phyloP scores from a whole-genome alignment of 1,284 basidiomycete genomes.

The Ceratobasidium sp. region DNA sequence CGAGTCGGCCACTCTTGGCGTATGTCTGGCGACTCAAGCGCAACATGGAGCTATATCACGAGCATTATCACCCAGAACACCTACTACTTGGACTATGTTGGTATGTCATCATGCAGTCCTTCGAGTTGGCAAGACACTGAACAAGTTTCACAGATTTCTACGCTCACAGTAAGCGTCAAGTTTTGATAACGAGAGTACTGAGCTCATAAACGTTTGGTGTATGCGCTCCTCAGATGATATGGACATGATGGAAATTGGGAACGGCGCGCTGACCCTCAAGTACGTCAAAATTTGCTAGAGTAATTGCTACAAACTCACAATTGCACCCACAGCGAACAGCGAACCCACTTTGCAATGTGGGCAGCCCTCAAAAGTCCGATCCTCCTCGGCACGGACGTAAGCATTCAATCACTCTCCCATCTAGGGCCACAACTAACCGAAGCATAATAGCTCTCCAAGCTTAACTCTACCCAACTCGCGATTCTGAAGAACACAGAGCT shows the following conservation, averaged over 20 bases:
- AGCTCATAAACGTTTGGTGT: not conserved
- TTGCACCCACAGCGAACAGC: slow-evolving; percentile 56
- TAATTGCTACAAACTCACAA: not conserved
- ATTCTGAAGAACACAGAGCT: slow-evolving; percentile 65
- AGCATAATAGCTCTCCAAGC: slow-evolving; percentile 55
- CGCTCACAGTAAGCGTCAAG: slow-evolving; percentile 57
- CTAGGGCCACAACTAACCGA: not conserved
- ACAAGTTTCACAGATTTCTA: slow-evolving; percentile 57
- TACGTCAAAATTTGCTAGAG: not conserved
- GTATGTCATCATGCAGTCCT: not conserved
- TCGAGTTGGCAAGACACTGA: too few relatives aligned
- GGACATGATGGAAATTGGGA: slow-evolving; percentile 65
- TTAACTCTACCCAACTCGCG: slow-evolving; percentile 58
- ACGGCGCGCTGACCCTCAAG: slow-evolving; percentile 61
- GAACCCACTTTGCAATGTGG: slow-evolving; percentile 69
- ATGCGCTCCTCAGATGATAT: slow-evolving; percentile 55
- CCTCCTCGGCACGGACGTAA: slow-evolving; percentile 64
- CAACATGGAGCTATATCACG: slow-evolving; percentile 63
- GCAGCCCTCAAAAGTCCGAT: slow-evolving; percentile 67
- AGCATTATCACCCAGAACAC: slow-evolving; percentile 60
- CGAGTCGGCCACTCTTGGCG: slow-evolving; percentile 68
- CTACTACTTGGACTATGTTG: slow-evolving; percentile 54
- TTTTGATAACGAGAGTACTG: too few relatives aligned
- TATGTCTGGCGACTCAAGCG: slow-evolving; percentile 62
- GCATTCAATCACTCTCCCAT: slow-evolving; percentile 45